A percentile compares a stretch with the other conserved stretches of the same genome.
phyloP scores from a whole-genome alignment of 2,329 filamentous ascomycete genomes.

The Fusarium tupiense region DNA sequence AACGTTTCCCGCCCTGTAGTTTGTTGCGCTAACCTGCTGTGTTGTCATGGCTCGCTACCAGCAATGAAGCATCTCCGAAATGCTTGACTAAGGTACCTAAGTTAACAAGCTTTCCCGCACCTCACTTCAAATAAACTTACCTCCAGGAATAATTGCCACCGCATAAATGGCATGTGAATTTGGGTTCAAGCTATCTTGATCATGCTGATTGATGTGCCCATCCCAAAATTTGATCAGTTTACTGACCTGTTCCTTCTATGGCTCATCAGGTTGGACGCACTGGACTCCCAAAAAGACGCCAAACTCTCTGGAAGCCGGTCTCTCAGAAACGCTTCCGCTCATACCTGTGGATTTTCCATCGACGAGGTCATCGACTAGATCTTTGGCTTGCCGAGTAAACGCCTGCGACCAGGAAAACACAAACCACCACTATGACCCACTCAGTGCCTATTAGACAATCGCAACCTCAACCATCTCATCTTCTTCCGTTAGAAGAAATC shows the following conservation, averaged over 20 bases:
- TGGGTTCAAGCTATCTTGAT: constrained; percentile 56
- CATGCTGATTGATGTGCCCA: constrained; percentile 46
- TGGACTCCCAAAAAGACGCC: constrained; percentile 62
- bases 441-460: neutral
- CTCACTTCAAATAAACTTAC: constrained; percentile 50
- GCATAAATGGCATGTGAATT: constrained; percentile 69
- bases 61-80: constrained; percentile 15
- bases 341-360: constrained; percentile 29
- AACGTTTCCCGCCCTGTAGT: too few species aligned
- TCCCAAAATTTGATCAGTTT: constrained; percentile 50
- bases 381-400: constrained; percentile 47
- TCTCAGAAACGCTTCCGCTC: constrained; percentile 36
- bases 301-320: constrained; percentile 65
- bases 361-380: constrained; percentile 40
- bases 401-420: constrained; percentile 47
- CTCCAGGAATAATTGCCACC: constrained; percentile 63
- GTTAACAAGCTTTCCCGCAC: neutral
- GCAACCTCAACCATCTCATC: neutral
- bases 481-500: neutral
- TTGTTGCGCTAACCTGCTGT: neutral
- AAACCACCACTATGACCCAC: neutral
- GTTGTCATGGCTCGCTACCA: neutral
- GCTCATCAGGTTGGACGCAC: constrained; percentile 48
- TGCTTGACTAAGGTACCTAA: neutral
- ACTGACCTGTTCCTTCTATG: constrained; percentile 39